Evolutionary conservation across 352 stramenopile species (phyloP), one percentile per base, ranked within the genome.

Genomic region (Phytophthora nicotianae): DNA sequence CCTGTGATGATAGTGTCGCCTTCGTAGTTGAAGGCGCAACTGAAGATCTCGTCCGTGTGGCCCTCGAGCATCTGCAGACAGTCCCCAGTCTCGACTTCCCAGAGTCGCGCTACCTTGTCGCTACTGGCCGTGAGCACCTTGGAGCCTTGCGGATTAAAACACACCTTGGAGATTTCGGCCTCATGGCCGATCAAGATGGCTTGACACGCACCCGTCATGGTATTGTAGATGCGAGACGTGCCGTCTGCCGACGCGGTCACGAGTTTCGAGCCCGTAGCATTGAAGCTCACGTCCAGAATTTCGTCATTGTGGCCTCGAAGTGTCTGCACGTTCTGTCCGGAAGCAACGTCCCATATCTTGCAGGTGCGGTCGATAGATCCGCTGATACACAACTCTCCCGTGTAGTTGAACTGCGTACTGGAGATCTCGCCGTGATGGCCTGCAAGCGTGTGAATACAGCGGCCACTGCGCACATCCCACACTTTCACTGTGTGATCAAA

Each of bases 1-100:
- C 94, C 94, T 62, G 93, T 98, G 64, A 98, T 98, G 64, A 98
- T 97, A n/a, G 93, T 98, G 72, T 98, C 92, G 17, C 95, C 95
- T 70, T 97, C 88, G 68, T 98, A 98, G 77, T 98, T 98, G 83
- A 98, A 98, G 26, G 93, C 93, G 55, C 93, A 98, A 68, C 82
- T 96, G 68, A 98, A 98, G 73, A 98, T 98, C 63, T 98, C 94
- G 65, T 98, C 93, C n/a, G 91, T 98, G 82, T 98, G 95, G 19
- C 96, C 96, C 58, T 98, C 95, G 13, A 98, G 88, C 71, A 98
- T 96, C 70, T 93, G 83, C 24, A 98, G 72, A 60, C 94, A 98
- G 61, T 98, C 92, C 20, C 95, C 95, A 1, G 86, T 97, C 61
- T 98, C 93, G 20, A 95, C 84, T 45, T 98, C 93, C 95, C 95